Evolutionary conservation across 768 basidiomycete genomes (phyloP).

Genomic region (Psilocybe azurescens): DNA sequence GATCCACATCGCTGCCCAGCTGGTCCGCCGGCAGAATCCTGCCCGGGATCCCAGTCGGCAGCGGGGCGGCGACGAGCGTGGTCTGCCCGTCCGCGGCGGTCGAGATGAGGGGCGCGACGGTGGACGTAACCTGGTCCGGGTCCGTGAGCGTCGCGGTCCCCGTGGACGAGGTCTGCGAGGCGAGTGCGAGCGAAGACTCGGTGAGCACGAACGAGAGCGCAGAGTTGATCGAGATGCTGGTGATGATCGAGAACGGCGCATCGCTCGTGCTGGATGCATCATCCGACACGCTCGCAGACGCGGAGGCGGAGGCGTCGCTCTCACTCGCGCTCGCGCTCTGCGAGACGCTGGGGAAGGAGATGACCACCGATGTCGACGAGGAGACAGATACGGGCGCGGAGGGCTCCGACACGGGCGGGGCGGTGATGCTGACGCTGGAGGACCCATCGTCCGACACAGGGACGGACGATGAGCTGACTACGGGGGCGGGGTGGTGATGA

Average conservation of each 20-base stretch:
- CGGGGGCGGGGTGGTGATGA: no score
- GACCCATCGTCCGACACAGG: no score
- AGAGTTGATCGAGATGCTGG: conserved; percentile 41
- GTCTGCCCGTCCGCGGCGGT: conserved; percentile 28
- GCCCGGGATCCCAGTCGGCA: conserved; percentile 66
- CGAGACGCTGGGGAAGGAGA: conserved; percentile 23
- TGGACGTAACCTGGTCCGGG: conserved; percentile 49
- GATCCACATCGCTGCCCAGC: conserved; percentile 29
- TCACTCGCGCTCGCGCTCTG: background rate
- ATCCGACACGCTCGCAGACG: background rate
- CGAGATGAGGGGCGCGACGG: conserved; percentile 20
- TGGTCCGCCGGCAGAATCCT: conserved; percentile 56
- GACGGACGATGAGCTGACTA: no score
- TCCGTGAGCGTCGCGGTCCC: conserved; percentile 40
- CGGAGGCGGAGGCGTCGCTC: no score
- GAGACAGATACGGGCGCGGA: background rate
- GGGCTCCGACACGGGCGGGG: background rate
- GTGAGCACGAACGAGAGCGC: conserved; percentile 51
- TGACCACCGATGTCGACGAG: background rate
- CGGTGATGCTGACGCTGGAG: no score
- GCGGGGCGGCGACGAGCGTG: conserved; percentile 34
- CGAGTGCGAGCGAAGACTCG: conserved; percentile 45
- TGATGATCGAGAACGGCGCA: conserved; percentile 4
- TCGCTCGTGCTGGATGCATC: background rate
- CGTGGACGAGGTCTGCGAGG: conserved; percentile 37